Base-by-base conservation (phyloP, 352 stramenopile species). In the Globisporangium megalacanthum region DNA sequence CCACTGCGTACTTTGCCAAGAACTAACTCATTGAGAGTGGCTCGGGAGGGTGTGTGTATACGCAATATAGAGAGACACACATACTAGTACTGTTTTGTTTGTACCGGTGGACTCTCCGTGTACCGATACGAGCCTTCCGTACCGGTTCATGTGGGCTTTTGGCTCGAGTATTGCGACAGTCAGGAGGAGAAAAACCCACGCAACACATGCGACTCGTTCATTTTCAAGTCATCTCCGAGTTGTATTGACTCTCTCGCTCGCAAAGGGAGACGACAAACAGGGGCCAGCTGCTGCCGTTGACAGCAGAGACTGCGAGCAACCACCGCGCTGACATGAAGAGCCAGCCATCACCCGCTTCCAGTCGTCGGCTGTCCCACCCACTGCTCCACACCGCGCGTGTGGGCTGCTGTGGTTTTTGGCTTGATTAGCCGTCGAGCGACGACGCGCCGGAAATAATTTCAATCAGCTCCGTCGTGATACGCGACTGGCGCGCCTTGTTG, bases 401-500 rank as follows among this genome's bases (percentile, higher is more conserved):
- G 77, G 84, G 44, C 22, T 17, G 4, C 22, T 29, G 44, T 9
- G 6, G 15, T 8, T 48, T 19, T 48, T 48, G 6, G 19, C n/a
- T n/a, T n/a, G n/a, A 17, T 56, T 56, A 56, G 88, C 76, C 87
- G 73, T 99, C 93, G 67, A 99, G 84, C 48, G 95, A 97, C 54
- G 96, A 89, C 37, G 96, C 96, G 81, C 96, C 96, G 65, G 96
- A 99, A 64, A 98, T 98, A 86, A 98, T 98, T 86, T 98, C 95
- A 81, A 98, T 98, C 53, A 98, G 78, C 80, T 98, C 95, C 52
- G 94, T 98, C 52, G 95, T 98, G 82, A 98, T 98, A 67, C 94
- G 88, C 42, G 94, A 84, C 73, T 98, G 95, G 61, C 95, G 86
- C 49, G 95, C 94, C 78, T 92, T 92, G 78, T 94, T 94, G 80